A percentile compares a stretch with the other conserved stretches of the same genome.
Conservation (phyloP, 1,284 basidiomycete species). For the Cutaneotrichosporon mucoides region DNA sequence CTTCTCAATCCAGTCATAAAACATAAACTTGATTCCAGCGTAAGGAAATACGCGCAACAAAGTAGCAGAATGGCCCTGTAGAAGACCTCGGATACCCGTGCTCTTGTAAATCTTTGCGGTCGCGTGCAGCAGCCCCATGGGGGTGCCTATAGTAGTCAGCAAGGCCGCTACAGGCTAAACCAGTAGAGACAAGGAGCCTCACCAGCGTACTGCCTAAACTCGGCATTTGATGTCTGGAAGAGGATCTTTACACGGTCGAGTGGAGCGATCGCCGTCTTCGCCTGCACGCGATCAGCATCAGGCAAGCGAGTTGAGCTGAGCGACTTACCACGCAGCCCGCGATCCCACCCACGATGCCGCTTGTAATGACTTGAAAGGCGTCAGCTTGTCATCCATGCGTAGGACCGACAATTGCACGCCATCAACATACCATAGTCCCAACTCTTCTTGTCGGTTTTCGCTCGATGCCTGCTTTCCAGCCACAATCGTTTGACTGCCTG, state of each 20-base stretch:
- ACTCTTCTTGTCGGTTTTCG: conserved; percentile 61
- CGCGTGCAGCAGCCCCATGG: conserved; percentile 67
- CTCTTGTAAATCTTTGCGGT: conserved; percentile 71
- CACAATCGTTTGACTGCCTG: conserved; percentile 20
- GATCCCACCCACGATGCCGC: conserved; percentile 81
- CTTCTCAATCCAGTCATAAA: conserved; percentile 82
- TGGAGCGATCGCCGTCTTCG: conserved; percentile 95
- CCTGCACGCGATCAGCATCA: conserved; percentile 49
- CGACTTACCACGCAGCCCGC: conserved; percentile 84
- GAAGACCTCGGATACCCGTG: conserved; percentile 71
- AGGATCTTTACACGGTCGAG: conserved; percentile 98
- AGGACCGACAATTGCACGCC: conserved; percentile 1
- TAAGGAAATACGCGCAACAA: conserved; percentile 77
- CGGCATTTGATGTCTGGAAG: conserved; percentile 94
- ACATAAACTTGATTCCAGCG: conserved; percentile 96
- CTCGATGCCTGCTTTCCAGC: conserved; percentile 53
- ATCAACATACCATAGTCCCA: conserved; percentile 58
- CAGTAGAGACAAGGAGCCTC: conserved; percentile 12
- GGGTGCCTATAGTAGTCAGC: conserved; percentile 30
- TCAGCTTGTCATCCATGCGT: neutral
- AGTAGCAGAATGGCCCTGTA: conserved; percentile 95
- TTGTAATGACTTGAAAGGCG: conserved; percentile 41
- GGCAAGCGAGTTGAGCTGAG: neutral
- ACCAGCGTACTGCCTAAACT: conserved; percentile 92
- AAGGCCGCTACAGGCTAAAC: neutral